Evolutionary conservation across 805 yeast species (phyloP), one percentile per base, ranked within the genome.

Genomic region (Candida hispaniensis): DNA sequence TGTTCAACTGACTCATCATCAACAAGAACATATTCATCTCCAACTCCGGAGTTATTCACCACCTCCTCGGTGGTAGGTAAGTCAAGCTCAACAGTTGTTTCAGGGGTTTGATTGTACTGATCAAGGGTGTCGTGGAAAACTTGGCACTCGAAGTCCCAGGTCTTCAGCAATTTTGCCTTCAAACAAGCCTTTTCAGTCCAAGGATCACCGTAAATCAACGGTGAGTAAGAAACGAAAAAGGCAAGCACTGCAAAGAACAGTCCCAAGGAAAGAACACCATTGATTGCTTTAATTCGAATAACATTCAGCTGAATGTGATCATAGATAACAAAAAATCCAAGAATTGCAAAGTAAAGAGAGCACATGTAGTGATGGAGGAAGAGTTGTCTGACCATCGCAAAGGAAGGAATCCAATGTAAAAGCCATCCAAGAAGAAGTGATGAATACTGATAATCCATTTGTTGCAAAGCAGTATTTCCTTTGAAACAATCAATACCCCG

Each of bases 311-410:
- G 41, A 23, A 57, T 16, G 23, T 58, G 48, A 43, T 63, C 64
- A 48, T 59, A 50, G 23, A 42, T 49, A 47, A 79, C 86, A n/a
- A 79, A 80, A 34, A 82, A 61, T 2, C 78, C 81, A 44, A 82
- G 64, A 36, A 81, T 64, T 29, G 83, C 91, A 58, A 91, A 91
- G 61, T 83, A 91, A 35, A 82, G 69, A 2, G 97, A 82, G 39
- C 95, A 96, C 46, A 91, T 61, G 56, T 88, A 88, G 58, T 86
- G 97, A 57, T 86, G 97, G 53, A 86, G 64, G 63, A 86, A 86
- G 58, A 86, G 59, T 61, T 85, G 96, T 60, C 97, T 75, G 16
- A 75, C 85, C 97, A 86, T 86, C 40, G 85, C 61, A 48, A 67
- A 60, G 41, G 68, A 73, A 11, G 91, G 86, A 23, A 66, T 42